Evolutionary conservation across 73 alveolate species (phyloP).

Genomic region (Uronychia binucleata): DNA sequence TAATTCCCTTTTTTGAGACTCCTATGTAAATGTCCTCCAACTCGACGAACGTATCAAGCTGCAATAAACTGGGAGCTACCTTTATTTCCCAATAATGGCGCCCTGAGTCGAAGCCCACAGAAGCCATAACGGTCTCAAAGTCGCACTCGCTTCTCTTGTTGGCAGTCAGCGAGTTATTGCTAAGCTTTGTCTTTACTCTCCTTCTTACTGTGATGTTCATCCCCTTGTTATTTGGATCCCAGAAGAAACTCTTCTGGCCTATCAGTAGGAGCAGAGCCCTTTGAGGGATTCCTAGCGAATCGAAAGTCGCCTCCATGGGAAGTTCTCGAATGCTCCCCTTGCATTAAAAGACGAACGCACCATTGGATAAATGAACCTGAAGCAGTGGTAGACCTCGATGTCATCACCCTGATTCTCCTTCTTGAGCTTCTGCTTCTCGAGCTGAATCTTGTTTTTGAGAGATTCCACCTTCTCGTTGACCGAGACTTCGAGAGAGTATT

Average conservation of each 20-base stretch:
- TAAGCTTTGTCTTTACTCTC: background rate
- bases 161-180: constrained; percentile 54
- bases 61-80: background rate
- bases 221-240: constrained; percentile 66
- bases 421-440: background rate
- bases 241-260: constrained; percentile 52
- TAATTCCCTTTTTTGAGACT: constrained; percentile 29
- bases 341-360: background rate
- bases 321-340: constrained; percentile 46
- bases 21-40: constrained; percentile 63
- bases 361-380: constrained; percentile 64
- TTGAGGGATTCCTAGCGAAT: constrained; percentile 30
- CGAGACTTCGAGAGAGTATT: constrained; percentile 17
- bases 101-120: constrained; percentile 55
- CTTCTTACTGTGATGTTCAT: constrained; percentile 37
- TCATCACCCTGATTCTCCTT: constrained; percentile 34
- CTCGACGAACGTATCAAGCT: constrained; percentile 57
- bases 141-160: constrained; percentile 51
- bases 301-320: constrained; percentile 42
- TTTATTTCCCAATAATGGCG: constrained; percentile 64
- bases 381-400: constrained; percentile 36
- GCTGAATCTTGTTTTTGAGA: background rate
- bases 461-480: constrained; percentile 31
- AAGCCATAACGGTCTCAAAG: constrained; percentile 51
- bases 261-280: constrained; percentile 50